These are phyloP conservation scores for Pseudocercospora ulei DNA, from an alignment of 2,329 filamentous ascomycete genomes.

Conservation along the genomic window DNA sequence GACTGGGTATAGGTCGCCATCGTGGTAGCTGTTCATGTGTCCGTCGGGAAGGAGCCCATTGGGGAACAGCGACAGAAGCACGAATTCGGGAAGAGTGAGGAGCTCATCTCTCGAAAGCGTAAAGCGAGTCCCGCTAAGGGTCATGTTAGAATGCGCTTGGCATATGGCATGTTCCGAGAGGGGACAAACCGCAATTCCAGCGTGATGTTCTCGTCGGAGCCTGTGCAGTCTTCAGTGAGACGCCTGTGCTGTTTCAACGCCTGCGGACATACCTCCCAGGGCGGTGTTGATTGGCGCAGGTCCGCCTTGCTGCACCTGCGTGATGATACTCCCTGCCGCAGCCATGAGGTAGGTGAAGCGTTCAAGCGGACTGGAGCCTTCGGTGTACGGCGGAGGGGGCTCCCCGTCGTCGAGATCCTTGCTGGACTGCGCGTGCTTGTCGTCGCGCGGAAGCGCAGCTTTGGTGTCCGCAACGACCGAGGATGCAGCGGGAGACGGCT, in stretches of 20 bases:
- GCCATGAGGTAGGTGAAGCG: constrained; percentile 97
- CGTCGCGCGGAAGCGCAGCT: constrained; percentile 69
- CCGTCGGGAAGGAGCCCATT: constrained; percentile 97
- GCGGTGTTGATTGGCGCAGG: constrained; percentile 69
- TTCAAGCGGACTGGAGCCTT: constrained; percentile 83
- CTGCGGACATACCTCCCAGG: constrained; percentile 53
- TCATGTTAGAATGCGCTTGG: constrained; percentile 23
- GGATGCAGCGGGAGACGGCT: constrained; percentile 39
- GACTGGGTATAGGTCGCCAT: constrained; percentile 90
- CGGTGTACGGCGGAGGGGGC: constrained; percentile 89
- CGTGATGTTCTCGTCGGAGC: constrained; percentile 85
- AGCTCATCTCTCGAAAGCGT: constrained; percentile 91
- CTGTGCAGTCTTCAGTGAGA: constrained; percentile 8
- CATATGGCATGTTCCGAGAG: not conserved
- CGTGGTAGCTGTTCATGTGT: constrained; percentile 84
- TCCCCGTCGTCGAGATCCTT: constrained; percentile 73
- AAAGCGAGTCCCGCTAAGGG: constrained; percentile 75
- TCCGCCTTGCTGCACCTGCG: constrained; percentile 91
- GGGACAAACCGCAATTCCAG: constrained; percentile 77
- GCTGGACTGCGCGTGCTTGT: constrained; percentile 62
- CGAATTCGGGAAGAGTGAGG: constrained; percentile 90
- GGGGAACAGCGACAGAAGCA: constrained; percentile 91
- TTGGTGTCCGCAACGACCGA: constrained; percentile 64
- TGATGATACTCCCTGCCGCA: constrained; percentile 97
- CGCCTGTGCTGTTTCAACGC: too few relatives aligned